Base-by-base conservation (phyloP, 202 grass and related monocot species). In the Carex sylvatica region DNA sequence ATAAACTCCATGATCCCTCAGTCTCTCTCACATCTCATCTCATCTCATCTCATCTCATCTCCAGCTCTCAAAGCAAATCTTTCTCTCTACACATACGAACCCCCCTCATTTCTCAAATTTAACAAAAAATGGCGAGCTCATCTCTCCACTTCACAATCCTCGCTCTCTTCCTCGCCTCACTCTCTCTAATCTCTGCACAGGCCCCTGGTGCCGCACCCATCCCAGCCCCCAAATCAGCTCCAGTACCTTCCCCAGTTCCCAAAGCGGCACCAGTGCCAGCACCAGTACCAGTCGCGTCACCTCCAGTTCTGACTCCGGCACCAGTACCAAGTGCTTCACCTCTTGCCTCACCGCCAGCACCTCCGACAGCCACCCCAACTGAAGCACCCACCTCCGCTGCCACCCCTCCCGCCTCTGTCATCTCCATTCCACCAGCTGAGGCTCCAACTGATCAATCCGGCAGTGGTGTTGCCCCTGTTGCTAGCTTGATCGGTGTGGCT, bases 231-330 rank as follows among this genome's bases (percentile, higher is more conserved):
- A 82, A 69, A 67, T 67, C 61, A 11, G 59, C 80, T 20, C 80
- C 80, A 1, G 26, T 66, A 2, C 80, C 80, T 3, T 65, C 80
- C 6, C 63, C 61, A n/a, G 80, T 69, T 18, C 80, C 80, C 8
- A 33, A 12, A 1, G 24, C 61, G 9, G 62, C 61, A 19, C 80
- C 80, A 0, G 61, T 67, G 10, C 80, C 61, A 4, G 42, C 80
- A 18, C 58, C 80, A 11, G 80, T 82, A 15, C 79, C 79, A n/a
- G 79, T 82, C 28, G 80, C 63, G 1, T 56, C 80, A n/a, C 61
- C 80, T 33, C 63, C 59, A 69, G 80, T 55, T 82, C 22, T 69
- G 14, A 82, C 80, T 19, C 80, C 80, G 2, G 61, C 80, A 4
- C 28, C 49, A 10, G 62, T 51, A 2, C 83, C 83, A 9, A 49